These are phyloP conservation scores for Crithidia expoeki DNA, from an alignment of 208 protist species.

Conservation along the genomic window DNA sequence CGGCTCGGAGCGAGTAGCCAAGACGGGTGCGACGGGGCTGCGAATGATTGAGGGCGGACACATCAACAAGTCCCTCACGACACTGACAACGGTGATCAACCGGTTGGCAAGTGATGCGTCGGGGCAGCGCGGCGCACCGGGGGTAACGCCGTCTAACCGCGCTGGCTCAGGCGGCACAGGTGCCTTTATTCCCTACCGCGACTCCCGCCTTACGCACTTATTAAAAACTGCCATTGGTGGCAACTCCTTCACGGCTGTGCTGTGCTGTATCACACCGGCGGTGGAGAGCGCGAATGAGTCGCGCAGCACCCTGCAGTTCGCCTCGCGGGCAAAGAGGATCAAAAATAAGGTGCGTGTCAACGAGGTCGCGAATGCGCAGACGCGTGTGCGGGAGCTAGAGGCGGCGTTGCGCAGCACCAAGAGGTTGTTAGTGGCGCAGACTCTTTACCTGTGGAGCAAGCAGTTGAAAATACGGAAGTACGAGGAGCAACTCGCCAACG, in stretches of 20 bases:
- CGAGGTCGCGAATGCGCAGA: constrained; percentile 62
- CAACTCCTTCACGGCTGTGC: constrained; percentile 94
- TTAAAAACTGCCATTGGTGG: constrained; percentile 94
- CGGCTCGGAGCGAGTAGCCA: constrained; percentile 91
- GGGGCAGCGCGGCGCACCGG: constrained; percentile 8
- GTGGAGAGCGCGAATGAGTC: constrained; percentile 70
- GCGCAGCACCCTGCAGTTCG: constrained; percentile 84
- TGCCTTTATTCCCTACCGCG: constrained; percentile 91
- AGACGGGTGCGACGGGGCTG: constrained; percentile 91
- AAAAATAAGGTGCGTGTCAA: constrained; percentile 70
- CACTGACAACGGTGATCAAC: constrained; percentile 79
- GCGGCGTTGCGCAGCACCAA: constrained; percentile 41
- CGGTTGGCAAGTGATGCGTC: constrained; percentile 40
- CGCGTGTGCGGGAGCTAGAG: constrained; percentile 53
- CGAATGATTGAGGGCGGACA: constrained; percentile 94
- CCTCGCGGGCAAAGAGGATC: constrained; percentile 65
- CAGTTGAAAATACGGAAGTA: constrained; percentile 40
- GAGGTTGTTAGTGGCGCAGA: constrained; percentile 56
- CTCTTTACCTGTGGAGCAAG: constrained; percentile 81
- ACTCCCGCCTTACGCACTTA: constrained; percentile 93
- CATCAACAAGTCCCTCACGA: constrained; percentile 90
- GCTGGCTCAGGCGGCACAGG: neutral
- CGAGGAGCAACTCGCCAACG: constrained; percentile 28
- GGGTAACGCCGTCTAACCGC: constrained; percentile 11
- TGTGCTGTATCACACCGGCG: constrained; percentile 79